These are phyloP conservation scores for Lablab purpureus DNA, from an alignment of 306 rosid species.

Conservation along the genomic window DNA sequence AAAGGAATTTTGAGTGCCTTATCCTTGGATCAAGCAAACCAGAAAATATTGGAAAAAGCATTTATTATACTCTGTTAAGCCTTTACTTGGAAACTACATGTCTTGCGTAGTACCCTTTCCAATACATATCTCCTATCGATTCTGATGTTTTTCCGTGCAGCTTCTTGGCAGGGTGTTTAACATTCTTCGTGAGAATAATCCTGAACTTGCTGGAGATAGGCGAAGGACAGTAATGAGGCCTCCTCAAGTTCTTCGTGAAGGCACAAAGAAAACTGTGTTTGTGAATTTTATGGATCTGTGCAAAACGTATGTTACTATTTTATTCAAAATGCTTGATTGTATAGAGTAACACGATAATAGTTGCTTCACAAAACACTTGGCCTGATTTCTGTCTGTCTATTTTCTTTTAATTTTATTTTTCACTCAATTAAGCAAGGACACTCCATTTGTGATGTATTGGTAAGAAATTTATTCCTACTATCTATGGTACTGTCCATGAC, in stretches of 20 bases:
- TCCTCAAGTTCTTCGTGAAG: slow-evolving; percentile 99
- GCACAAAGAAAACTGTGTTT: slow-evolving; percentile 96
- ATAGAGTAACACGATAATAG: not conserved
- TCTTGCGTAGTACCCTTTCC: not conserved
- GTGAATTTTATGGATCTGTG: slow-evolving; percentile 97
- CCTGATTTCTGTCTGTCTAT: not conserved
- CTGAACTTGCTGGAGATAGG: slow-evolving; percentile 93
- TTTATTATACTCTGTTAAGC: not conserved
- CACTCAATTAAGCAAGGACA: not conserved
- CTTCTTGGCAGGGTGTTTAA: slow-evolving; percentile 94
- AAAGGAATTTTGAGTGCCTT: not conserved
- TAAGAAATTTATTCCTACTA: not conserved
- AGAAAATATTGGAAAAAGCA: not conserved
- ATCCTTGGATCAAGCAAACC: not conserved
- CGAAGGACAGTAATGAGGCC: slow-evolving; percentile 98
- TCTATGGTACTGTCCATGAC: not conserved
- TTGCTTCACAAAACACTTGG: not conserved
- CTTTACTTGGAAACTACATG: slow-evolving; percentile 2
- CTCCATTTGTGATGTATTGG: not conserved
- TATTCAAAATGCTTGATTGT: not conserved
- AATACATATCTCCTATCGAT: not conserved
- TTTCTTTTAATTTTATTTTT: not conserved
- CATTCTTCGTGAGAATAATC: slow-evolving; percentile 93
- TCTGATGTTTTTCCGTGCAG: slow-evolving; percentile 53
- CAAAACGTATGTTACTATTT: slow-evolving; percentile 65